phyloP scores from a whole-genome alignment of 768 basidiomycete species.

The Podaxis rugospora region DNA sequence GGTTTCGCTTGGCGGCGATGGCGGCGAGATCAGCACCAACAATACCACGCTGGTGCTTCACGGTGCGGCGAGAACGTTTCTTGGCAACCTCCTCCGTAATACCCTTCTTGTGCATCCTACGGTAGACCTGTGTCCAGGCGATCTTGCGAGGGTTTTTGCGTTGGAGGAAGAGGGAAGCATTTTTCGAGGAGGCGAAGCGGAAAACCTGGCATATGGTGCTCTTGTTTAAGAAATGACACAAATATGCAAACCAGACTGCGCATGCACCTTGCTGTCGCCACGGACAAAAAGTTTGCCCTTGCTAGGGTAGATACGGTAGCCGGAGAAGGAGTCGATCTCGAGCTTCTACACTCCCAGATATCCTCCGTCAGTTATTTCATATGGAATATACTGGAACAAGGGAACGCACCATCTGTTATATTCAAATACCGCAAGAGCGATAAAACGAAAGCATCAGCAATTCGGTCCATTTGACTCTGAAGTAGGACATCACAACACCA shows the following conservation, averaged over 20 bases:
- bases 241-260: not conserved
- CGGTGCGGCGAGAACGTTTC: slow-evolving; percentile 95
- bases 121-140: slow-evolving; percentile 92
- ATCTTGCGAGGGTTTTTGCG: slow-evolving; percentile 99
- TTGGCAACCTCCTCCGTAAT: slow-evolving; percentile 98
- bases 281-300: slow-evolving; percentile 96
- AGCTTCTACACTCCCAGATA: slow-evolving; percentile 65
- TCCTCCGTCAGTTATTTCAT: slow-evolving; percentile 13
- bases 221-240: not conserved
- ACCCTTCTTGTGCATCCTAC: slow-evolving; percentile 99
- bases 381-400: not conserved
- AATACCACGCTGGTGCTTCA: slow-evolving; percentile 98
- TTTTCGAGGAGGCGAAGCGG: slow-evolving; percentile 93
- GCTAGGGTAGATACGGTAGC: slow-evolving; percentile 95
- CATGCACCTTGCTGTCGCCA: slow-evolving; percentile 86
- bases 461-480: not conserved
- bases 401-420: slow-evolving; percentile 37
- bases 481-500: not conserved
- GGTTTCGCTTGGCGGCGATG: slow-evolving; percentile 90
- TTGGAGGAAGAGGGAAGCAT: slow-evolving; percentile 94
- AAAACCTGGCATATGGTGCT: slow-evolving; percentile 59
- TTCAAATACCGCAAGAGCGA: slow-evolving; percentile 7
- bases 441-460: slow-evolving; percentile 15
- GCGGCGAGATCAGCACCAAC: slow-evolving; percentile 92
- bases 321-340: slow-evolving; percentile 98